Conservation (phyloP, 192 early-diverging fungal genomes). For the Coemansia sp. region DNA sequence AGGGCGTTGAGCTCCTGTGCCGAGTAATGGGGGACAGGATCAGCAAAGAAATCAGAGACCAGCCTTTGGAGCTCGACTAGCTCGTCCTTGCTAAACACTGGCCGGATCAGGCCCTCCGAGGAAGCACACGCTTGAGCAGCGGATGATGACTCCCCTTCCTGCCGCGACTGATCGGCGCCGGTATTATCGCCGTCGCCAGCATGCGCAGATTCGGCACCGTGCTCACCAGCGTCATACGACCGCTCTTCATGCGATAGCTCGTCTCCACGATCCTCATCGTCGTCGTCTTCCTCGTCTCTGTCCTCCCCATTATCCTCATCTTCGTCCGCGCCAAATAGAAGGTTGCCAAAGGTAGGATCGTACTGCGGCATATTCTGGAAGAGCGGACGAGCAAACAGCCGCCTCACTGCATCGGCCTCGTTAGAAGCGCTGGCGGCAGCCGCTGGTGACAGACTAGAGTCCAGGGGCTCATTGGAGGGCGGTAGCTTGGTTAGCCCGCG, state of each 20-base stretch:
- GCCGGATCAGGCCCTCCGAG: not conserved
- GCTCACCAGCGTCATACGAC: no score
- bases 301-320: not conserved
- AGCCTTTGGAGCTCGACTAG: slow-evolving; percentile 32
- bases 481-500: slow-evolving; percentile 45
- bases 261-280: not conserved
- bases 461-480: slow-evolving; percentile 21
- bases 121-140: not conserved
- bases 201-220: no score
- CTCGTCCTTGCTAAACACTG: slow-evolving; percentile 22
- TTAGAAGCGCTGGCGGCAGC: not conserved
- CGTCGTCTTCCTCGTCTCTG: not conserved
- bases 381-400: slow-evolving; percentile 6
- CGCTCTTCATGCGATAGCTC: no score
- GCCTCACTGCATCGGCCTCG: slow-evolving; percentile 7
- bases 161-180: not conserved
- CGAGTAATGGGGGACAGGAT: slow-evolving; percentile 14
- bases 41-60: slow-evolving; percentile 20
- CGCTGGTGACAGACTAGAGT: slow-evolving; percentile 4
- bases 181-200: not conserved
- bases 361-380: not conserved
- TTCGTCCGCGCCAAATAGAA: not conserved
- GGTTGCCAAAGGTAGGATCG: not conserved
- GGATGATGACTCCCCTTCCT: not conserved
- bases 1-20: slow-evolving; percentile 56